Percentiles rank a stretch among this genome's conserved stretches.
phyloP scores from a whole-genome alignment of 768 basidiomycete genomes.

The Tephrocybe rancida region DNA sequence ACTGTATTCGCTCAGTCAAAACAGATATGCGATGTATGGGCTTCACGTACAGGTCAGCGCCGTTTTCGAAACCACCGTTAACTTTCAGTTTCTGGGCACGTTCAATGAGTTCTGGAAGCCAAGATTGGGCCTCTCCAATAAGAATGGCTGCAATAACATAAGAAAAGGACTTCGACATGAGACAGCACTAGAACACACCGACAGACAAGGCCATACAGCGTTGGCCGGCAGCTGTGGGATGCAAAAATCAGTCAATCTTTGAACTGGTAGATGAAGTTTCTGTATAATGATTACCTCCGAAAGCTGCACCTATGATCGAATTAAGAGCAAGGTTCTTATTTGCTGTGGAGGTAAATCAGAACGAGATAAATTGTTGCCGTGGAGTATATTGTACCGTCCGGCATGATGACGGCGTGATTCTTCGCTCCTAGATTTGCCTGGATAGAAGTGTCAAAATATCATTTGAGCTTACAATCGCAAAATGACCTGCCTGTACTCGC shows the following conservation, averaged over 20 bases:
- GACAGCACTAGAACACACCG: constrained; percentile 44
- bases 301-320: constrained; percentile 91
- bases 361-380: background rate
- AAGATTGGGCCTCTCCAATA: constrained; percentile 77
- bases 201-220: constrained; percentile 97
- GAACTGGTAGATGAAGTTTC: constrained; percentile 9
- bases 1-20: constrained; percentile 31
- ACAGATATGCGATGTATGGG: background rate
- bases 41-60: constrained; percentile 69
- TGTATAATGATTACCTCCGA: constrained; percentile 61
- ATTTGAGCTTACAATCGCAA: background rate
- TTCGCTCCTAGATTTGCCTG: constrained; percentile 86
- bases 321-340: constrained; percentile 93
- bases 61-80: constrained; percentile 88
- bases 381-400: constrained; percentile 65
- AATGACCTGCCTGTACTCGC: constrained; percentile 66
- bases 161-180: background rate
- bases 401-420: constrained; percentile 93
- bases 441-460: background rate
- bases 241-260: constrained; percentile 2
- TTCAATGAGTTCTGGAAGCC: constrained; percentile 87
- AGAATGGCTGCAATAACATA: constrained; percentile 56
- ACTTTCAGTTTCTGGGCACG: constrained; percentile 80
- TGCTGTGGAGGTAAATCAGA: constrained; percentile 44
- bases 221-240: constrained; percentile 82